Evolutionary conservation across 495 filamentous ascomycete species (phyloP).

Genomic region (Usnea hakonensis): DNA sequence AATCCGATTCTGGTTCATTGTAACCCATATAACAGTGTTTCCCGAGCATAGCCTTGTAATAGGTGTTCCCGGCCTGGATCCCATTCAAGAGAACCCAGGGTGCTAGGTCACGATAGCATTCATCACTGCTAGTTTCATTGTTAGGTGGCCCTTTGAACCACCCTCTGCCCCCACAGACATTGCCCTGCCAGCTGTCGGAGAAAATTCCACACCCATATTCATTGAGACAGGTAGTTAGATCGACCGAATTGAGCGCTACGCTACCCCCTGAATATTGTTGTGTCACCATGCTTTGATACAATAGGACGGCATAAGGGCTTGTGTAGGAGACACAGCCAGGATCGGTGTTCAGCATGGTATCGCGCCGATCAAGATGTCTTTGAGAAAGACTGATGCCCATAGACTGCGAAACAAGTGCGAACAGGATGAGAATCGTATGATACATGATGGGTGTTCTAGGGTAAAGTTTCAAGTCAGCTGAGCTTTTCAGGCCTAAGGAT

Average conservation of each 20-base stretch:
- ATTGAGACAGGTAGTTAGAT: neutral
- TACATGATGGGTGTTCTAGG: neutral
- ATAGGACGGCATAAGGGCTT: neutral
- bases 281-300: neutral
- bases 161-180: neutral
- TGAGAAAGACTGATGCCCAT: neutral
- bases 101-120: neutral
- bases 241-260: neutral
- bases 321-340: neutral
- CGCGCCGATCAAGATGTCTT: neutral
- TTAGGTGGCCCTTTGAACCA: slow-evolving; percentile 2
- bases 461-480: neutral
- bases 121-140: neutral
- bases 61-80: neutral
- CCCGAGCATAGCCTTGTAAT: neutral
- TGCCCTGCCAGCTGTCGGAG: slow-evolving; percentile 1
- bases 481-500: neutral
- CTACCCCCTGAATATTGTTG: neutral
- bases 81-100: neutral
- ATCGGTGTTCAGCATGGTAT: neutral
- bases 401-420: neutral
- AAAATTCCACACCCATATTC: neutral
- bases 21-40: neutral
- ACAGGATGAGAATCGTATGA: neutral
- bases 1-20: neutral